Percentiles rank a stretch among this genome's conserved stretches.
These are phyloP conservation scores for Arthrobotrys pseudoclavata DNA, from an alignment of 2,329 filamentous ascomycete species.

Conservation along the genomic window DNA sequence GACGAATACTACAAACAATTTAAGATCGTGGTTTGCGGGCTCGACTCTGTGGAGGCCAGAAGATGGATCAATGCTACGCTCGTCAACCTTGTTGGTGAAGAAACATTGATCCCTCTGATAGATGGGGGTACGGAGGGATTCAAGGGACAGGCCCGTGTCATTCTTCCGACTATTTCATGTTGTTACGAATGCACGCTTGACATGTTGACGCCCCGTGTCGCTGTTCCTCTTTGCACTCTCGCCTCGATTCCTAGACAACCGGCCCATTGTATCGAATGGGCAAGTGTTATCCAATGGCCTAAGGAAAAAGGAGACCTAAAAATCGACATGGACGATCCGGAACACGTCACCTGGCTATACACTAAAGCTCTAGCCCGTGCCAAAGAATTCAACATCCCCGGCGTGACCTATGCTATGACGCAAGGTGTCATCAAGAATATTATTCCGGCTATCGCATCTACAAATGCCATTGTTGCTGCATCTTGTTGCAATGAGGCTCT, in stretches of 20 bases:
- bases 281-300: slow-evolving; percentile 97
- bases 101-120: slow-evolving; percentile 89
- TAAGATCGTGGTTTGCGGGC: slow-evolving; percentile 89
- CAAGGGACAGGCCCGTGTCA: slow-evolving; percentile 94
- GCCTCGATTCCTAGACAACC: slow-evolving; percentile 96
- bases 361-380: slow-evolving; percentile 85
- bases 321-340: slow-evolving; percentile 94
- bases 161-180: slow-evolving; percentile 90
- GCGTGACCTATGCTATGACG: slow-evolving; percentile 94
- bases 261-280: slow-evolving; percentile 99
- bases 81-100: slow-evolving; percentile 87
- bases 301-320: slow-evolving; percentile 82
- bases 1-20: slow-evolving; percentile 98
- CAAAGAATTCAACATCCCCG: slow-evolving; percentile 87
- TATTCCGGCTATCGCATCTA: slow-evolving; percentile 97
- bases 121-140: slow-evolving; percentile 98
- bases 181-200: slow-evolving; percentile 99
- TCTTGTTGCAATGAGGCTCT: slow-evolving; percentile 97
- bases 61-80: slow-evolving; percentile 98
- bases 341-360: slow-evolving; percentile 98
- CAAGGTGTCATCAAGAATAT: slow-evolving; percentile 99
- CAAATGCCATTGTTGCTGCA: slow-evolving; percentile 95
- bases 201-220: slow-evolving; percentile 97
- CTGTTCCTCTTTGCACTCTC: slow-evolving; percentile 94
- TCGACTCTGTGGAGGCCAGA: slow-evolving; percentile 97